Percentiles rank a stretch among this genome's conserved stretches.
Conservation (phyloP, 306 rosid species). For the Myrica gale region DNA sequence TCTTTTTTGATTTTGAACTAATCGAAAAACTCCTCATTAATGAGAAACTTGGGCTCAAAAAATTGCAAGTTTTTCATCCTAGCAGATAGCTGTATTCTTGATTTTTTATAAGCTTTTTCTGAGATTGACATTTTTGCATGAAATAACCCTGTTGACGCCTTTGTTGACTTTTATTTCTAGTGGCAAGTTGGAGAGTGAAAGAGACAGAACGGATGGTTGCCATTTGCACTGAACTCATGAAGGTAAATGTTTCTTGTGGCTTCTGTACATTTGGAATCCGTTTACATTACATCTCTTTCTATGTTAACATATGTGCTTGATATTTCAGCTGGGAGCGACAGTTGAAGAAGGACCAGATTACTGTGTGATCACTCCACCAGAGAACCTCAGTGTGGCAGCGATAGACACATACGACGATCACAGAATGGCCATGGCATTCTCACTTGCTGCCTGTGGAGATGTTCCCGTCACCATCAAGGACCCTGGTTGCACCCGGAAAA, state of each 20-base stretch:
- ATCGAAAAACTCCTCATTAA: no score
- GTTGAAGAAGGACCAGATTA: slow-evolving; percentile 98
- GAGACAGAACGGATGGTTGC: slow-evolving; percentile 99
- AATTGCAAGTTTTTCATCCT: no score
- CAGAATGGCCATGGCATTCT: slow-evolving; percentile 99
- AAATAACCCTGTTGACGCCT: slow-evolving; percentile 13
- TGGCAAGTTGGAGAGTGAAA: slow-evolving; percentile 99
- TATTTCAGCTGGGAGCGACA: slow-evolving; percentile 86
- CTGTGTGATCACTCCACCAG: slow-evolving; percentile 93
- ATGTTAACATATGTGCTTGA: neutral
- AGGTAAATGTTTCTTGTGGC: slow-evolving; percentile 47
- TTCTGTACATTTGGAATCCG: slow-evolving; percentile 13
- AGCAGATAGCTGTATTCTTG: no score
- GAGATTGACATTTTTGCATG: neutral
- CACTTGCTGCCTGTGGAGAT: slow-evolving; percentile 92
- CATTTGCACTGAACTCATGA: slow-evolving; percentile 96
- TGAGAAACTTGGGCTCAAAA: no score
- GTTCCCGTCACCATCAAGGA: slow-evolving; percentile 95
- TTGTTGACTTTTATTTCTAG: slow-evolving; percentile 42
- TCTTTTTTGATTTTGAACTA: neutral
- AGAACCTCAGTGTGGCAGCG: slow-evolving; percentile 65
- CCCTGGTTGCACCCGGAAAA: slow-evolving; percentile 96
- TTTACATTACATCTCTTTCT: neutral
- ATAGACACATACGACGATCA: slow-evolving; percentile 98
- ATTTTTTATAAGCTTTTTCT: neutral